Base-by-base conservation (phyloP, 805 yeast species). In the Candida corydali region DNA sequence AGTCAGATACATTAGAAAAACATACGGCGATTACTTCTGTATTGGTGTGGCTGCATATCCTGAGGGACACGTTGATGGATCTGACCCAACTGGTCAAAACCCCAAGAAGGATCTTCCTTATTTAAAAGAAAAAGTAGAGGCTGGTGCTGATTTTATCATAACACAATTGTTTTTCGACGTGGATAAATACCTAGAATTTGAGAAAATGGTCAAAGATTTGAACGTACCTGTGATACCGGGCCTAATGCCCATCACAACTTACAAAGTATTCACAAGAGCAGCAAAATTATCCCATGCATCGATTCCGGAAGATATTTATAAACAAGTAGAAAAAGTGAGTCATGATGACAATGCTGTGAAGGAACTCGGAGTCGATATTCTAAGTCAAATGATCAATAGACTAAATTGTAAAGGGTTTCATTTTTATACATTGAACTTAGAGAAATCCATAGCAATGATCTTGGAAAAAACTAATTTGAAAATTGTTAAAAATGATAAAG, bases 31-130 rank as follows among this genome's bases (percentile, higher is more conserved):
- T 53, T 82, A 80, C 49, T 91, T 91, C 62, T 85, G 96, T 54
- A 70, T 91, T 38, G 98, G 98, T 42, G 98, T 91, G 11, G 98
- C 98, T 2, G 97, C 94, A 1, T 91, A 91, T 58, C 96, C 98
- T 7, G 98, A 91, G 56, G 98, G 98, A 14, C 97, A 91, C 61
- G 88, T 86, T 24, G 96, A 89, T 48, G 91, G 94, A 10, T 72
- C 87, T 1, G 86, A 81, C 47, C 70, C 63, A 31, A 60, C 76
- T 7, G 70, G 69, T 24, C 96, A 88, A 56, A 75, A 78, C 49
- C 78, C 82, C 1, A 54, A 56, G 16, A 72, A 72, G 32, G 98
- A 91, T 58, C 52, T 91, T 32, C 91, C 93, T 5, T 87, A 60
- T 53, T 70, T 93, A 59, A 75, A 79, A 34, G 95, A 86, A 47